Base-by-base conservation (phyloP, 2,329 filamentous ascomycete species). In the Diaporthe batatas region DNA sequence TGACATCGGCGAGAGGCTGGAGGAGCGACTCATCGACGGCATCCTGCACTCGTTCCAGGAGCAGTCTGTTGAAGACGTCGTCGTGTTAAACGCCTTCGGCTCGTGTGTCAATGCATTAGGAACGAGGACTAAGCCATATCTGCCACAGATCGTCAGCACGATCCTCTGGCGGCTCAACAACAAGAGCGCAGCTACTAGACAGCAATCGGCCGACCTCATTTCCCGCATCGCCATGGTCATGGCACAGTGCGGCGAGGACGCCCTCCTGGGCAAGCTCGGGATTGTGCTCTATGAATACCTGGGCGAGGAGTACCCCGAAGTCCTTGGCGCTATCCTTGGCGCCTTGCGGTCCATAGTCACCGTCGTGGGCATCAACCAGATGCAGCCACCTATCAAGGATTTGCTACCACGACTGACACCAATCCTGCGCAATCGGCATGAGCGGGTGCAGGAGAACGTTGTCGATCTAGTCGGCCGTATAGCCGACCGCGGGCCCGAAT, bases 381-480 rank as follows among this genome's bases (percentile, higher is more conserved):
- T 98, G 96, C 95, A 98, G 79, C 96, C 96, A 18, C 96, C 96
- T 2, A 98, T 99, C 85, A 96, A 96, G 81, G 97, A 99, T 81
- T 88, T 99, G 39, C 89, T 99, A 12, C 96, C 96, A 21, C 94
- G 96, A 53, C 90, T 99, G 44, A 99, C 96, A 1, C 96, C 96
- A n/a, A 99, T 99, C 81, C 88, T 99, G 70, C 94, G 96, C 80
- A 99, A 99, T 84, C 93, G 96, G 76, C 96, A 99, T 85, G 96
- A 99, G 81, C 99, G 99, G 84, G 97, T 99, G 55, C 96, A 99
- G 82, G 96, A 99, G 80, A 99, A 99, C 83, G 98, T 96, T 0
- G 98, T 99, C 78, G 96, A 99, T 81, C 89, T 99, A 2, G 96
- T 99, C 25, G 96, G 96, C 71, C 96, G 96, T 87, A 98, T 99